Base-by-base conservation (phyloP, 345 rosid species). In the Brassica juncea region DNA sequence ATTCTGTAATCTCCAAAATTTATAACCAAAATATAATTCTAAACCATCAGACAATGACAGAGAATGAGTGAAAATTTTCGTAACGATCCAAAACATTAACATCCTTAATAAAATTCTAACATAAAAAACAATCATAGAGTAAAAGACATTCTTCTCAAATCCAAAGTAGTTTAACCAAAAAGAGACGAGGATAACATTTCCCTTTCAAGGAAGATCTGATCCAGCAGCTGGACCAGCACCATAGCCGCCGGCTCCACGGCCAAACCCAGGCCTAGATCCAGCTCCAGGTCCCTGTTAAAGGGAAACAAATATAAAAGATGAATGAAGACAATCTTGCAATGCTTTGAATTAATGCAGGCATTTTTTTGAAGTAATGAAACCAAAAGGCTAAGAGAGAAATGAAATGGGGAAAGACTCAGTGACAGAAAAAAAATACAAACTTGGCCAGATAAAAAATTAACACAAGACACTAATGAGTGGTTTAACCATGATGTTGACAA, bases 191-290 rank as follows among this genome's bases (percentile, higher is more conserved):
- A n/a, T 35, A 10, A 42, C 54, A 21, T 47, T 8, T 31, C 42
- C 70, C 6, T 62, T 68, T 89, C 87, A 89, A 82, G 90, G 86
- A 16, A 86, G 85, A 66, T 82, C 79, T 3, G 90, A 78, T 72
- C 88, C 84, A 57, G 87, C 82, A 66, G 77, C 77, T 0, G 89
- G 79, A 68, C 81, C 90, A 25, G 85, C 89, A 68, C 80, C 74
- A 5, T 21, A 89, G 21, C 96, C 80, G 34, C 93, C 93, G 16
- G 88, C 88, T 15, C 94, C 94, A 6, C 94, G 94, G 27, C 96
- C 96, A 32, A 89, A 91, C 5, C 85, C 90, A 15, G 89, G 86
- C 70, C 93, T 89, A 49, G 85, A 87, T 80, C 91, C 89, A 69
- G 93, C 88, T 76, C 91, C 88, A 59, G 95, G 82, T 21, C 82